Conservation (phyloP, 1,139 yeast species). For the Pichia sp. region DNA sequence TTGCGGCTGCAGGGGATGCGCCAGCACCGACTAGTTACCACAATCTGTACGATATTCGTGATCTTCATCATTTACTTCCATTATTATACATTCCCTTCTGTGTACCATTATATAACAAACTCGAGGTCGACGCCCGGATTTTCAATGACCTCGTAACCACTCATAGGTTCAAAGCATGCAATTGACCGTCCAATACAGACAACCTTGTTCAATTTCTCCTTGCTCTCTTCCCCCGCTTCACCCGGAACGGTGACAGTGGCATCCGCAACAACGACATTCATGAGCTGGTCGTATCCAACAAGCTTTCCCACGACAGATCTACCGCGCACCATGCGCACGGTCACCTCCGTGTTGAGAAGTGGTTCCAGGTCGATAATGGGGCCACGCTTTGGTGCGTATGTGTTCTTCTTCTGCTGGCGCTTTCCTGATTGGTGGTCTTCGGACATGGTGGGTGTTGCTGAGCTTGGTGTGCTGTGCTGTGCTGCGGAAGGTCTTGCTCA, state of each 20-base stretch:
- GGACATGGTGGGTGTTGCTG: too few relatives aligned
- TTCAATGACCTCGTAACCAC: conserved; percentile 73
- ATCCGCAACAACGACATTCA: conserved; percentile 88
- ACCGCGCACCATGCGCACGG: conserved; percentile 86
- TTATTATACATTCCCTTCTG: neutral
- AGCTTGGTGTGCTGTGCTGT: too few relatives aligned
- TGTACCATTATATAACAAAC: conserved; percentile 10
- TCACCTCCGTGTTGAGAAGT: conserved; percentile 65
- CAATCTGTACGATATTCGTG: too few relatives aligned
- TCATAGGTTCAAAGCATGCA: conserved; percentile 75
- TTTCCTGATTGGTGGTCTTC: too few relatives aligned
- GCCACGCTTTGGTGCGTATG: conserved; percentile 36
- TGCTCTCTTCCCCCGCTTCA: conserved; percentile 51
- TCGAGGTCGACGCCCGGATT: conserved; percentile 2
- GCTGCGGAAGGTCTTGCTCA: too few relatives aligned
- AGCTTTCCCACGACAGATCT: conserved; percentile 69
- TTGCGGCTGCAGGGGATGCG: conserved; percentile 88
- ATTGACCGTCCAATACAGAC: conserved; percentile 84
- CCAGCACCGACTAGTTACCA: conserved; percentile 56
- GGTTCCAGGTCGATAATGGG: conserved; percentile 80
- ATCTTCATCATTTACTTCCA: too few relatives aligned
- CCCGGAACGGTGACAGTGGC: conserved; percentile 49
- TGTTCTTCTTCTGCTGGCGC: conserved; percentile 12
- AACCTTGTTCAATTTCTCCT: conserved; percentile 29
- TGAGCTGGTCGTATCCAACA: conserved; percentile 86